Evolutionary conservation across 805 yeast genomes (phyloP), one percentile per base, ranked within the genome.

Genomic region (Nakazawaea holstii): DNA sequence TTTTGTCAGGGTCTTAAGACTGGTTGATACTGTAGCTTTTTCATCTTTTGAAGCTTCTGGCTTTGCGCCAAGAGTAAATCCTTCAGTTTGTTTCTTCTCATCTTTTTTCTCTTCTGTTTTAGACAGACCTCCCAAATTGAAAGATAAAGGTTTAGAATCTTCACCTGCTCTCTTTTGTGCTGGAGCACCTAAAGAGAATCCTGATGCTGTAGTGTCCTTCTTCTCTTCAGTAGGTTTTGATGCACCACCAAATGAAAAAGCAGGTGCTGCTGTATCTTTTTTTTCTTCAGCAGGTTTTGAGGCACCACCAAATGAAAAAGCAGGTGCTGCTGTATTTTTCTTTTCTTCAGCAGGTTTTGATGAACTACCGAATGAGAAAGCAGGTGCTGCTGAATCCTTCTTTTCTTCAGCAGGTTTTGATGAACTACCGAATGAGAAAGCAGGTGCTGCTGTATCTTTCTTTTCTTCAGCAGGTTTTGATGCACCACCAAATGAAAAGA

Each of bases 1-100:
- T 46, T 73, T 72, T n/a, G 45, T 46, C 8, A 52, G 48, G 11
- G 55, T 38, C 30, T 48, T 54, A 46, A 38, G 47, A 20, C 48
- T 46, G 38, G 39, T 52, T 36, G 51, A 43, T 13, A 54, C 44
- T 15, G 40, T 43, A 26, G 38, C 42, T 4, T 30, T 42, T 14
- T 50, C 51, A 43, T 49, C 49, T 43, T 27, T 37, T 44, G n/a
- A 49, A 40, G n/a, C 49, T 20, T 39, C 45, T 4, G 52, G 32
- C 20, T 48, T 50, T n/a, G 49, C 39, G 8, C 55, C 57, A 43
- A 54, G 44, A 1, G 51, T 41, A 17, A 53, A 50, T 0, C 53
- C 49, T 17, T 44, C 28, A 7, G 35, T 24, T 9, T 41, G 36
- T 27, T 42, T 40, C 11, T 47, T 17, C 5, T 26, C 49, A 11